A percentile compares a stretch with the other conserved stretches of the same genome.
Conservation (phyloP, 345 rosid species). For the Rhodamnia argentea region DNA sequence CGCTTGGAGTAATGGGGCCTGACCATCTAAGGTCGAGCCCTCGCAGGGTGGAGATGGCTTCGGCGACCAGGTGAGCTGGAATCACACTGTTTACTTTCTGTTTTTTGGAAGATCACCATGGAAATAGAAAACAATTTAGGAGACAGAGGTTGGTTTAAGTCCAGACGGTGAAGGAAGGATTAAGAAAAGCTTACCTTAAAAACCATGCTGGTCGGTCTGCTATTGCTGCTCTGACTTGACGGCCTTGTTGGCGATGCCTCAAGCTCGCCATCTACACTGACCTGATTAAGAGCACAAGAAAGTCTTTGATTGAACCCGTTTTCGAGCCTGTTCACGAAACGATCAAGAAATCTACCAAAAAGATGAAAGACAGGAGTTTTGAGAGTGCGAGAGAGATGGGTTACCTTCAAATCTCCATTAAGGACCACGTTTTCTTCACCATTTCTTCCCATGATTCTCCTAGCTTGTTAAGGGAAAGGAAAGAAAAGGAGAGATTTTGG, state of each 20-base stretch:
- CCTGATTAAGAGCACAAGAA: neutral
- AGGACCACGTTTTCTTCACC: slow-evolving; percentile 1
- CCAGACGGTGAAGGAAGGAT: neutral
- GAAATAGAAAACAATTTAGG: neutral
- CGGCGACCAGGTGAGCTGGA: slow-evolving; percentile 50
- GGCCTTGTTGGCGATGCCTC: slow-evolving; percentile 13
- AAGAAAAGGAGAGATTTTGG: neutral
- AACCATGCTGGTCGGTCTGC: slow-evolving; percentile 44
- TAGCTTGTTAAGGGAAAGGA: neutral
- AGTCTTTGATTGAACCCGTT: neutral
- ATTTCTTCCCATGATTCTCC: slow-evolving; percentile 2
- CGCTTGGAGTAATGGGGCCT: slow-evolving; percentile 53
- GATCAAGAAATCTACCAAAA: neutral
- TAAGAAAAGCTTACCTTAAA: slow-evolving; percentile 20
- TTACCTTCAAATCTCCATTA: slow-evolving; percentile 12
- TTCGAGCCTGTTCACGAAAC: neutral
- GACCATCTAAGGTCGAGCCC: slow-evolving; percentile 68
- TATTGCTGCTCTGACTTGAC: slow-evolving; percentile 7
- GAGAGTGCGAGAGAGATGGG: neutral
- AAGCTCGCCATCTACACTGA: slow-evolving; percentile 3
- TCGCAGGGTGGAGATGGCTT: slow-evolving; percentile 43
- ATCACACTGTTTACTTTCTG: slow-evolving; percentile 35
- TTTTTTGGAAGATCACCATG: neutral
- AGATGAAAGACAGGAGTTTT: neutral
- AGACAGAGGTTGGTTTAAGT: neutral